A percentile compares a stretch with the other conserved stretches of the same genome.
phyloP scores from a whole-genome alignment of 148 eudicot genomes.

The Oxyria digyna region DNA sequence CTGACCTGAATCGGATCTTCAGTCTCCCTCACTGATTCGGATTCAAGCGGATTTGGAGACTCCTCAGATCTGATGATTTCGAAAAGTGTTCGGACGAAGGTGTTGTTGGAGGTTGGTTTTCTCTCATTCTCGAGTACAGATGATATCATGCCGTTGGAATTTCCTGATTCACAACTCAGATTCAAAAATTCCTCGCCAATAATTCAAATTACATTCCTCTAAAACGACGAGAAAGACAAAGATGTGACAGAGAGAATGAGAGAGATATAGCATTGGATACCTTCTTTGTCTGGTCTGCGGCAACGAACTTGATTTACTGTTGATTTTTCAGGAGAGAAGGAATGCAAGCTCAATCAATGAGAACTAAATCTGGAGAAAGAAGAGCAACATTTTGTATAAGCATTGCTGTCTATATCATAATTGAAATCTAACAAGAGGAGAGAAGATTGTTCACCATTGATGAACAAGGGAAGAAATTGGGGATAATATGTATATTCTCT shows the following conservation, averaged over 20 bases:
- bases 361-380: not conserved
- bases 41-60: constrained; percentile 1
- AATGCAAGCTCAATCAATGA: not conserved
- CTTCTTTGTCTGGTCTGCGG: not conserved
- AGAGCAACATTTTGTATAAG: not conserved
- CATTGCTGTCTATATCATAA: not conserved
- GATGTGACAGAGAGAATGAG: not conserved
- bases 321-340: not conserved
- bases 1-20: not conserved
- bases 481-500: too few relatives aligned
- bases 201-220: not conserved
- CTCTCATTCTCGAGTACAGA: constrained; percentile 25
- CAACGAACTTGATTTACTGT: not conserved
- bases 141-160: not conserved
- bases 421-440: too few relatives aligned
- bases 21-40: not conserved
- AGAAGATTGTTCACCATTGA: too few relatives aligned
- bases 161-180: too few relatives aligned
- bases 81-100: constrained; percentile 27
- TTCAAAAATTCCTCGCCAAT: not conserved
- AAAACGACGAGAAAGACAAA: not conserved
- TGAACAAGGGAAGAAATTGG: too few relatives aligned
- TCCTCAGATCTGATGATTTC: constrained; percentile 40
- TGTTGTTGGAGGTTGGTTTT: constrained; percentile 12
- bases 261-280: not conserved